A percentile compares a stretch with the other conserved stretches of the same genome.
These are phyloP conservation scores for Effrenium voratum DNA, from an alignment of 73 alveolate genomes.

Conservation along the genomic window DNA sequence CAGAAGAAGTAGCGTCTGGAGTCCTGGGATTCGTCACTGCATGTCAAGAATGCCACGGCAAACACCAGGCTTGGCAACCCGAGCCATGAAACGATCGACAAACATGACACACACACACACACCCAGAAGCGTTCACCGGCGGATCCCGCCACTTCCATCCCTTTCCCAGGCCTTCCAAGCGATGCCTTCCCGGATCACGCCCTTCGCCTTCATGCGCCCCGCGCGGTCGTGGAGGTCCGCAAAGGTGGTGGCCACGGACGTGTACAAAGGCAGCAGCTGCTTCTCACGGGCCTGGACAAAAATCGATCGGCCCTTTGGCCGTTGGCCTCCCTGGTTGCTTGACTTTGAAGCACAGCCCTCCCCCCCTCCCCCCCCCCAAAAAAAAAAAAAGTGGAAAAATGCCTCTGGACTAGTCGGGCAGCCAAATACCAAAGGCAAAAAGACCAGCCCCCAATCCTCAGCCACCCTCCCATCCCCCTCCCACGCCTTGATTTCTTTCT, in stretches of 20 bases:
- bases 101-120: background rate
- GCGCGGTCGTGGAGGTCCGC: constrained; percentile 91
- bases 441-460: background rate
- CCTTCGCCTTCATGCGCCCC: constrained; percentile 89
- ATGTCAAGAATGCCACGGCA: background rate
- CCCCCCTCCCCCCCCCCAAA: background rate
- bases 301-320: too few relatives aligned
- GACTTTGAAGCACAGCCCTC: too few relatives aligned
- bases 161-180: constrained; percentile 42
- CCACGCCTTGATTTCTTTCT: constrained; percentile 58
- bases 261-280: constrained; percentile 89
- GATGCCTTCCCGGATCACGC: constrained; percentile 73
- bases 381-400: too few relatives aligned
- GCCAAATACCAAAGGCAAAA: background rate
- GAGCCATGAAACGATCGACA: background rate
- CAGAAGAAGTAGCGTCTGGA: constrained; percentile 83
- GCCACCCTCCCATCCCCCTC: background rate
- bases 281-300: constrained; percentile 58
- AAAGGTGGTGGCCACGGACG: constrained; percentile 71
- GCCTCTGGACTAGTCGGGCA: background rate
- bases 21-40: background rate
- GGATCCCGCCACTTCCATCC: background rate
- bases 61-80: background rate
- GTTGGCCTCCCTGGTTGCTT: too few relatives aligned
- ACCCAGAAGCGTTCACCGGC: background rate